Evolutionary conservation across 2,329 filamentous ascomycete species (phyloP).

Genomic region (Fusarium kyushuense): DNA sequence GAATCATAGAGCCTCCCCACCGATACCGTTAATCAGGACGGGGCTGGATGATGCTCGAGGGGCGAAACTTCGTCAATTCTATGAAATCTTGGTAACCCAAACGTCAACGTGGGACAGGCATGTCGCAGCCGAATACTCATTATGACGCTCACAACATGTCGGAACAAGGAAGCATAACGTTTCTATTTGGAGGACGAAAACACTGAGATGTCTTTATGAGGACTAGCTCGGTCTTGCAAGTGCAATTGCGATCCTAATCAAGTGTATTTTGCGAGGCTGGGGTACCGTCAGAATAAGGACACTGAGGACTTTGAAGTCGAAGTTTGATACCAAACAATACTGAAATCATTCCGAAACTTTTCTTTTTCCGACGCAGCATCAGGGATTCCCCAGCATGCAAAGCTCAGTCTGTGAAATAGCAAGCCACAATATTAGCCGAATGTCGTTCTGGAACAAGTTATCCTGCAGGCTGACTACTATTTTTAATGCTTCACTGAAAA

Average conservation of each 20-base stretch:
- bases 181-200: slow-evolving; percentile 22
- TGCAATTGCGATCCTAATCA: slow-evolving; percentile 41
- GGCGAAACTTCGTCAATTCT: slow-evolving; percentile 15
- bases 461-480: slow-evolving; percentile 25
- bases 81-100: slow-evolving; percentile 30
- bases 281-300: slow-evolving; percentile 13
- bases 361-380: slow-evolving; percentile 28
- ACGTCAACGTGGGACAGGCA: slow-evolving; percentile 37
- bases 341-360: slow-evolving; percentile 32
- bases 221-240: slow-evolving; percentile 45
- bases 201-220: slow-evolving; percentile 23
- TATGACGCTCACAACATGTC: slow-evolving; percentile 31
- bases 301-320: slow-evolving; percentile 22
- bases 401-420: slow-evolving; percentile 32
- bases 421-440: slow-evolving; percentile 41
- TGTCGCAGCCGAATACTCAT: slow-evolving; percentile 40
- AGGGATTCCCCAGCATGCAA: slow-evolving; percentile 42
- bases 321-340: slow-evolving; percentile 12
- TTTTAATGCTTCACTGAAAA: slow-evolving; percentile 22
- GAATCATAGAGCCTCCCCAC: slow-evolving; percentile 18
- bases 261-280: slow-evolving; percentile 44
- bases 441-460: slow-evolving; percentile 42
- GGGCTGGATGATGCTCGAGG: slow-evolving; percentile 26
- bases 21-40: slow-evolving; percentile 6
- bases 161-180: slow-evolving; percentile 28